Conservation (phyloP, 2,329 filamentous ascomycete species). For the Diaporthe citriasiana region DNA sequence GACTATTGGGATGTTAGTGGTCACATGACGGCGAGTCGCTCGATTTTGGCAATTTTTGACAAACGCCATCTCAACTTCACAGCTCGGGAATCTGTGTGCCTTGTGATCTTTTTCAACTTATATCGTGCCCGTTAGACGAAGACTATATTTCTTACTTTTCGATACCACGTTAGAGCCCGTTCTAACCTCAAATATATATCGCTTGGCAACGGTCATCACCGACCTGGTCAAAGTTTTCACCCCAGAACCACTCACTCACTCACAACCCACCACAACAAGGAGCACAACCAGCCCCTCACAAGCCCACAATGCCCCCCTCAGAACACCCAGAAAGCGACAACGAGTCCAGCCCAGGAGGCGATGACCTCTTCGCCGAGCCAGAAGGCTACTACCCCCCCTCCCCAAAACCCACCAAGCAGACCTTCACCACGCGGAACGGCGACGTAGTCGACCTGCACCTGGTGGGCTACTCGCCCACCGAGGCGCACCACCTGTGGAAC, state of each 20-base stretch:
- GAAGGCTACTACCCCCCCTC: slow-evolving; percentile 84
- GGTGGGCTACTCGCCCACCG: slow-evolving; percentile 89
- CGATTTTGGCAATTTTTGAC: slow-evolving; percentile 3
- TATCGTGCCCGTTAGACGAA: accelerated
- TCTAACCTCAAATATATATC: not conserved
- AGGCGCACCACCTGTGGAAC: slow-evolving; percentile 94
- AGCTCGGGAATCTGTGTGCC: not conserved
- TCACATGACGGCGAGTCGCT: slow-evolving; percentile 27
- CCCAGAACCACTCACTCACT: not conserved
- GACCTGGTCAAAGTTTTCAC: not conserved
- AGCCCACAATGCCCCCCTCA: not conserved
- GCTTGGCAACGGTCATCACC: not conserved
- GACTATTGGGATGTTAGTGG: not conserved
- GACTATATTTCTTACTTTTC: not conserved
- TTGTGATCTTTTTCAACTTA: not conserved
- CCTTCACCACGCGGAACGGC: slow-evolving; percentile 78
- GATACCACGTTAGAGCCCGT: not conserved
- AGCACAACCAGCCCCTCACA: not conserved
- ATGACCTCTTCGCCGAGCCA: slow-evolving; percentile 84
- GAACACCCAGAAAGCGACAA: slow-evolving; percentile 9
- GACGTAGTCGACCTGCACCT: slow-evolving; percentile 78
- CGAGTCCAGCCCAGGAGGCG: not conserved
- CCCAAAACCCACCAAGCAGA: slow-evolving; percentile 79
- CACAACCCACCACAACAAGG: not conserved
- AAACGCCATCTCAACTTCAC: not conserved